Base-by-base conservation (phyloP, 192 early-diverging fungal genomes). In the Coemansia sp. region DNA sequence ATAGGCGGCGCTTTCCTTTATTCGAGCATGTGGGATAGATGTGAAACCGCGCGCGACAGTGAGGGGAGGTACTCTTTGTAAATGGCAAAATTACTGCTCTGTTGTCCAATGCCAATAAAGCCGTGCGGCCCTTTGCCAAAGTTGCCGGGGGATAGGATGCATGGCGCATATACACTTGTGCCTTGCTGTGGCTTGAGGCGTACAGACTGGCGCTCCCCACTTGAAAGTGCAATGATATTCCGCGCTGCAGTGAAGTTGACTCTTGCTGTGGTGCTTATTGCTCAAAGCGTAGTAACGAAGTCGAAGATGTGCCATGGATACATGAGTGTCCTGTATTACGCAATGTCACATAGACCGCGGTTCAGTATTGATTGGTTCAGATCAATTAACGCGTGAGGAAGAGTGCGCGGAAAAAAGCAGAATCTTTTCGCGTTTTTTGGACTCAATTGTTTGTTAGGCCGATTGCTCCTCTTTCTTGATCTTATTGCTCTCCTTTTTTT, bases 21-120 rank as follows among this genome's bases (percentile, higher is more conserved):
- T 11, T 61, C 10, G 23, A 27, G 21, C 46, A 37, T 37, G 64
- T 66, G 64, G 29, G 64, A 51, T 37, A 51, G 19, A 19, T 66
- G 32, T 67, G 65, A 67, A 67, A 67, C 65, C 51, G 51, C 55
- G 34, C 3, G 65, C 23, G 31, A 58, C 17, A 29, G 51, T 65
- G 63, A 25, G 39, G 31, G 29, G 51, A 4, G 29, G 6, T 17
- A n/a, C 23, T 29, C 21, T 34, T n/a, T 17, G 55, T 0, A 34
- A 29, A 34, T 46, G 67, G 57, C 29, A 67, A 59, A 27, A 59
- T 29, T 67, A 67, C 66, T 67, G 41, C 41, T 39, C 36, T 39
- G 15, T 15, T 3, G n/a, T 15, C 46, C 4, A 36, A 44, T 29
- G 46, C 63, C 45, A 48, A 46, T 45, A 32, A 58, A 58, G 55